phyloP scores from a whole-genome alignment of 345 rosid species.

The Brassica rapa region DNA sequence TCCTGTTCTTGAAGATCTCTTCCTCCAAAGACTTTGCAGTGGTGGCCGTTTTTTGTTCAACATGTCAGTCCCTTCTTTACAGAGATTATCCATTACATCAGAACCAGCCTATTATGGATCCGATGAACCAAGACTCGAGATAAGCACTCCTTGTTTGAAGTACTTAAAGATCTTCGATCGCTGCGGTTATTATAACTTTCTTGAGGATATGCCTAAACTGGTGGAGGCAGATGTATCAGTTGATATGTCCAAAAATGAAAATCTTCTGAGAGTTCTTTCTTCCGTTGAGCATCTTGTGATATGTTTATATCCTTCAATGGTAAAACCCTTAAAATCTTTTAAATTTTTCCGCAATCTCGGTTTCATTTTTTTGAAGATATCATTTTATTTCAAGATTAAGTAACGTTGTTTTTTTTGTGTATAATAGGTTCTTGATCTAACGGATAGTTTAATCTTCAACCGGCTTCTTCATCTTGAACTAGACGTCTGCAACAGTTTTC shows the following conservation, averaged over 20 bases:
- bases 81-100: neutral
- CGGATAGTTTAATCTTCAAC: neutral
- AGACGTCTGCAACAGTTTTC: neutral
- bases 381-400: neutral
- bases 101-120: neutral
- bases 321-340: neutral
- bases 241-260: neutral
- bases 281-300: constrained; percentile 6
- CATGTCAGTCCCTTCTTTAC: constrained; percentile 27
- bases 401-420: neutral
- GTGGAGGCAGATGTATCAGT: constrained; percentile 10
- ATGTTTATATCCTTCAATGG: constrained; percentile 15
- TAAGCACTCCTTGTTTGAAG: constrained; percentile 15
- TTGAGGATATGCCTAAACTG: constrained; percentile 11
- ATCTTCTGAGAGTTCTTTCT: constrained; percentile 12
- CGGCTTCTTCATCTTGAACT: constrained; percentile 14
- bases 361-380: neutral
- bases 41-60: neutral
- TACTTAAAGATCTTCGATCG: constrained; percentile 7
- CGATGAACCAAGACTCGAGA: neutral
- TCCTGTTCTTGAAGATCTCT: constrained; percentile 29
- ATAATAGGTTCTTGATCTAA: neutral
- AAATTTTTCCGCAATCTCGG: no score
- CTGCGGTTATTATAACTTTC: neutral
- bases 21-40: neutral